Evolutionary conservation across 2,329 filamentous ascomycete genomes (phyloP).

Genomic region (Pyrenophora tritici-repentis): DNA sequence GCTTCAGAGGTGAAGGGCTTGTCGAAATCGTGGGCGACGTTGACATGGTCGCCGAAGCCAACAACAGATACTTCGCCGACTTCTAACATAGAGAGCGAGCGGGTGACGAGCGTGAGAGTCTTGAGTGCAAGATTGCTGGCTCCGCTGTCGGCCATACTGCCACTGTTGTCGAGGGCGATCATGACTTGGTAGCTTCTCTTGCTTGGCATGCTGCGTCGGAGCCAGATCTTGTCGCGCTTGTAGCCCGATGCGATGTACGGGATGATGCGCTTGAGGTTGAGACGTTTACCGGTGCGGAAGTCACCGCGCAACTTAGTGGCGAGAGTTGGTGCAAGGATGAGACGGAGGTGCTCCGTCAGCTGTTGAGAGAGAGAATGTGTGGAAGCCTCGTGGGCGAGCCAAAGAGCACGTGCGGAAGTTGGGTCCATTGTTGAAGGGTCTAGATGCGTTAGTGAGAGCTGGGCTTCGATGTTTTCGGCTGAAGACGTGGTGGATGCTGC

Average conservation of each 20-base stretch:
- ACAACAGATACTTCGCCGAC: conserved; percentile 91
- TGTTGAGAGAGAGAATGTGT: conserved; percentile 87
- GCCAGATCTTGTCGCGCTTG: conserved; percentile 99
- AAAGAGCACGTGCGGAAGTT: conserved; percentile 72
- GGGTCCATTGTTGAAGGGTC: conserved; percentile 49
- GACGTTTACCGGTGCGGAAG: conserved; percentile 94
- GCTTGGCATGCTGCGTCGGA: conserved; percentile 86
- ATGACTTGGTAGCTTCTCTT: conserved; percentile 97
- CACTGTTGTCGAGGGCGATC: conserved; percentile 94
- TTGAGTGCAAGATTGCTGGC: conserved; percentile 85
- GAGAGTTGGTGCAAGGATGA: conserved; percentile 92
- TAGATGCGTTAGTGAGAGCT: conserved; percentile 76
- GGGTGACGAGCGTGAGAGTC: conserved; percentile 88
- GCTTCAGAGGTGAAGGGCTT: conserved; percentile 80
- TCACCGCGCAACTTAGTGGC: conserved; percentile 96
- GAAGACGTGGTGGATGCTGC: conserved; percentile 37
- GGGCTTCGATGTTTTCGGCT: conserved; percentile 56
- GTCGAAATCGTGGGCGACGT: conserved; percentile 84
- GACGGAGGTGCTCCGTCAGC: conserved; percentile 89
- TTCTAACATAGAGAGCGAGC: conserved; percentile 88
- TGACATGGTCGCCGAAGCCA: conserved; percentile 83
- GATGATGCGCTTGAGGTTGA: conserved; percentile 99
- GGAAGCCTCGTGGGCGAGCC: conserved; percentile 80
- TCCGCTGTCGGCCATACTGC: conserved; percentile 84
- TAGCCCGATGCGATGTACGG: conserved; percentile 98